Conservation (phyloP, 768 basidiomycete genomes). For the Holtermannia corniformis region DNA sequence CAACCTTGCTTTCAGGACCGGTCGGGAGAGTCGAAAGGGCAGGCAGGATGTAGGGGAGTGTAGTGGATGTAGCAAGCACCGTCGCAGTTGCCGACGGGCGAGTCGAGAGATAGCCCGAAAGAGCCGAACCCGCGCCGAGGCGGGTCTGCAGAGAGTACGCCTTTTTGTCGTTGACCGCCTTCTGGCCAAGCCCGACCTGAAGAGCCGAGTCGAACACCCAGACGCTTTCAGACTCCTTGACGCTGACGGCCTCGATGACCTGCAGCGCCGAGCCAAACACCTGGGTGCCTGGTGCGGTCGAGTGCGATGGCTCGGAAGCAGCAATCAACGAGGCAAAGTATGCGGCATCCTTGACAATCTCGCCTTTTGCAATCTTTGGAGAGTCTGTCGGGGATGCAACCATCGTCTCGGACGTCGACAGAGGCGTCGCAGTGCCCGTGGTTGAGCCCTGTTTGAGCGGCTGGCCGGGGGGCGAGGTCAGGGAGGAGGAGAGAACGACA, state of each 20-base stretch:
- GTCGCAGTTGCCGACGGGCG: conserved; percentile 42
- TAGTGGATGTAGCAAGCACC: conserved; percentile 63
- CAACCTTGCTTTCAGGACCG: conserved; percentile 55
- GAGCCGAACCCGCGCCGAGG: conserved; percentile 29
- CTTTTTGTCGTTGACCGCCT: neutral
- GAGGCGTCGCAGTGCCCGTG: conserved; percentile 23
- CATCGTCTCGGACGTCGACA: conserved; percentile 31
- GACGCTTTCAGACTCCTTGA: conserved; percentile 20
- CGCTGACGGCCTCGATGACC: conserved; percentile 29
- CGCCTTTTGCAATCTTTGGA: conserved; percentile 8
- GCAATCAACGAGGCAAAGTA: conserved; percentile 26
- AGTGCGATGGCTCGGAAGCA: conserved; percentile 16
- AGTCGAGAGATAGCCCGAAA: conserved; percentile 50
- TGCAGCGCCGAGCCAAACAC: conserved; percentile 32
- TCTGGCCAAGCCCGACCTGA: conserved; percentile 33
- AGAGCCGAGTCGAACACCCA: conserved; percentile 40
- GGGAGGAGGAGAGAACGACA: conserved; percentile 21
- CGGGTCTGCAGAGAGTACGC: conserved; percentile 27
- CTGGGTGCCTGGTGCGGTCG: conserved; percentile 21
- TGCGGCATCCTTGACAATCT: conserved; percentile 10
- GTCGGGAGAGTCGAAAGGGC: conserved; percentile 68
- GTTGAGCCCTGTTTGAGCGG: conserved; percentile 19
- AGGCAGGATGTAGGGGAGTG: conserved; percentile 72
- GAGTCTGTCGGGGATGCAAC: conserved; percentile 15
- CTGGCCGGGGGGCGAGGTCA: conserved; percentile 30